phyloP scores from a whole-genome alignment of 2,329 filamentous ascomycete genomes.

The Ascochyta lentis region DNA sequence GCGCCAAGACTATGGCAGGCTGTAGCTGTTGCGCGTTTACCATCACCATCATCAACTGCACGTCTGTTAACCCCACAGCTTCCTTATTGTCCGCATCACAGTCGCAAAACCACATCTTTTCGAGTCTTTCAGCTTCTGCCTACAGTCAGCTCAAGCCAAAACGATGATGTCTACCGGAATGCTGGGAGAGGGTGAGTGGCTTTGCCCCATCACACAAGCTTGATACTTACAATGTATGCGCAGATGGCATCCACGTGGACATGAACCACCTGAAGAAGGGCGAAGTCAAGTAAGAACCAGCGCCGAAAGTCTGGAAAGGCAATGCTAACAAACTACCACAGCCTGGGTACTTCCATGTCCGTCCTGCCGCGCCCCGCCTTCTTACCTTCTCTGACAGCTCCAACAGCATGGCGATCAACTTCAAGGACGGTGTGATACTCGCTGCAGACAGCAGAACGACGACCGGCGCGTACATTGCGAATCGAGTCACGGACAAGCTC shows the following conservation, averaged over 20 bases:
- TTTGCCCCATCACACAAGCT: conserved; percentile 17
- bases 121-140: neutral
- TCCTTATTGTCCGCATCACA: conserved; percentile 6
- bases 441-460: conserved; percentile 97
- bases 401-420: conserved; percentile 94
- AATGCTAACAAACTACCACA: conserved; percentile 51
- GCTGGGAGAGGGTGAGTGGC: conserved; percentile 47
- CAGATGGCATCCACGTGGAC: conserved; percentile 98
- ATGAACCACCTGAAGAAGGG: conserved; percentile 99
- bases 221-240: conserved; percentile 35
- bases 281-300: conserved; percentile 86
- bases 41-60: conserved; percentile 10
- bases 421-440: conserved; percentile 98
- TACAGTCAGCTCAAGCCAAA: conserved; percentile 11
- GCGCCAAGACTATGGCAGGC: conserved; percentile 25
- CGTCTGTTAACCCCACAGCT: conserved; percentile 17
- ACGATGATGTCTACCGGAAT: conserved; percentile 46
- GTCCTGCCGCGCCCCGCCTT: conserved; percentile 46
- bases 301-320: neutral
- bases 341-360: conserved; percentile 96
- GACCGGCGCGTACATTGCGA: conserved; percentile 97
- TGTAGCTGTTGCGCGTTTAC: conserved; percentile 20
- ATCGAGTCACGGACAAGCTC: conserved; percentile 98
- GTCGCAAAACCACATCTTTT: conserved; percentile 3
- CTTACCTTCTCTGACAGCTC: conserved; percentile 31